Base-by-base conservation (phyloP, 2,329 filamentous ascomycete species). In the Xylariaceae sp. region DNA sequence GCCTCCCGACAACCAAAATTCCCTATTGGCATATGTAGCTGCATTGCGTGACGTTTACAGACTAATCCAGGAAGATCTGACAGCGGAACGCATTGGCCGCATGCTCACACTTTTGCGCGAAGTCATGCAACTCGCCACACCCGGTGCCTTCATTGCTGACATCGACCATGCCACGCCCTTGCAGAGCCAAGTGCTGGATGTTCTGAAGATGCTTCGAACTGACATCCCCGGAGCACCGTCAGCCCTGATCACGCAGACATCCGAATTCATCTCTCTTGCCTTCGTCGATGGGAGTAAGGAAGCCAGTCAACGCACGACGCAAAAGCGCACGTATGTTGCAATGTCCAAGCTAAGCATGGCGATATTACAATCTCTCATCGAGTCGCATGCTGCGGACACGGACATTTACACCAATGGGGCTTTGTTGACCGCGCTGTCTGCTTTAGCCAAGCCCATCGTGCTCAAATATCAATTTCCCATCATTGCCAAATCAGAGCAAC, bases 321-420 rank as follows among this genome's bases (percentile, higher is more conserved):
- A 69, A 46, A 83, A 83, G 51, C 88, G 90, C 6, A 96, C 90
- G 0, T 97, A 91, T 65, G 84, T 99, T 50, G 93, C 94, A 33
- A 82, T 97, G 65, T 90, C 92, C 1, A 96, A 94, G 68, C 82
- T 83, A 17, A 84, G 87, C 53, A 94, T 96, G 79, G 74, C 78
- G 2, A 80, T 90, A 42, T 70, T 95, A 2, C 78, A 88, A 57
- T 73, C 71, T 0, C 71, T 90, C 2, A 74, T 87, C 3, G 69
- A 83, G 4, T 71, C 75, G 14, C 84, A 89, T 56, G 79, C 83
- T 0, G 68, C 73, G 0, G 83, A 88, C 19, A 64, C 74, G n/a
- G 83, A 88, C 34, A 82, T 96, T 0, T 91, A 92, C 63, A 74
- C 73, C 1, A 84, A 83, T 42, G 84, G 84, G 1, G 84, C 89